A percentile compares a stretch with the other conserved stretches of the same genome.
Evolutionary conservation across 2,329 filamentous ascomycete species (phyloP).

Genomic region (Tolypocladium pustulatum): DNA sequence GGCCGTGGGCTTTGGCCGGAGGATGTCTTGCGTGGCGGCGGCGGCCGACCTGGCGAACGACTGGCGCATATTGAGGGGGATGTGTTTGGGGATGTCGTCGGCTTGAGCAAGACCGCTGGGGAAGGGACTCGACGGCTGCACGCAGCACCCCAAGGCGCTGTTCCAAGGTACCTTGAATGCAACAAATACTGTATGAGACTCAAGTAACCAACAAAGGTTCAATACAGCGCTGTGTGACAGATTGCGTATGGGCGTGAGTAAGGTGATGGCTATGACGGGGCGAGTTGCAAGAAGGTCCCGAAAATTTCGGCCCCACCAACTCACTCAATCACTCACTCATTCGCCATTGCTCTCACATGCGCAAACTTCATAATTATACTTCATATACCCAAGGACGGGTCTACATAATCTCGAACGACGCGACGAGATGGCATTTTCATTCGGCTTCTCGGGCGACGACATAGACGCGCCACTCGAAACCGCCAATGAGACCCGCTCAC

Average conservation of each 20-base stretch:
- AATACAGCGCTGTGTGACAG: background rate
- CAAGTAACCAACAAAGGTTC: background rate
- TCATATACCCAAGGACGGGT: background rate
- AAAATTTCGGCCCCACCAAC: background rate
- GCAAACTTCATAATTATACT: background rate
- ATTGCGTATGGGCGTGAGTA: background rate
- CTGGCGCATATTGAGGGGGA: background rate
- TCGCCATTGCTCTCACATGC: background rate
- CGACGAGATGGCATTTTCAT: conserved; percentile 40
- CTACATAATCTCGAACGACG: background rate
- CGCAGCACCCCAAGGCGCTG: background rate
- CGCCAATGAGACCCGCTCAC: background rate
- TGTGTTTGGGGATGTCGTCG: background rate
- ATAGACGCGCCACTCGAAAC: conserved; percentile 35
- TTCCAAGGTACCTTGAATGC: background rate
- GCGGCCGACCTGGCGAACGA: conserved; percentile 21
- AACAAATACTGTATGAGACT: background rate
- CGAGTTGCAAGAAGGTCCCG: background rate
- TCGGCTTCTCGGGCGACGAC: conserved; percentile 53
- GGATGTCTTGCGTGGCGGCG: conserved; percentile 20
- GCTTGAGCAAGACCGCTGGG: background rate
- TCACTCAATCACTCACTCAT: background rate
- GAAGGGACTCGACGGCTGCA: background rate
- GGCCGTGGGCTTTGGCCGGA: conserved; percentile 41
- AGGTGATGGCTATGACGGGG: background rate